Percentiles rank a stretch among this genome's conserved stretches.
Conservation (phyloP, 495 filamentous ascomycete genomes). For the Hyaloscypha bicolor region DNA sequence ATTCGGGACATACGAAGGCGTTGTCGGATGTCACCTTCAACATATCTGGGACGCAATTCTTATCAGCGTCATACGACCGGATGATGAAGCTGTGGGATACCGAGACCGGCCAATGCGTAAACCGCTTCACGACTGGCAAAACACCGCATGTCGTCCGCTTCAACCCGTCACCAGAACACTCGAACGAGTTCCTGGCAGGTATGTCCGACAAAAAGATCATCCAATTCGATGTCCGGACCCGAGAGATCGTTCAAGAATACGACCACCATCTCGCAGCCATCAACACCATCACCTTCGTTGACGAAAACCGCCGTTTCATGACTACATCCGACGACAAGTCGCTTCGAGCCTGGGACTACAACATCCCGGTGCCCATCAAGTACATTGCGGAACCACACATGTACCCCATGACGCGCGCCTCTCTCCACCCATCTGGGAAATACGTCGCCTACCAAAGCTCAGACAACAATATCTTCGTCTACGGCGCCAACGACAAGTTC, state of each 20-base stretch:
- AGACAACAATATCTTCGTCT: conserved; percentile 97
- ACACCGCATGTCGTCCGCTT: conserved; percentile 94
- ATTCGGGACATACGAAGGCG: conserved; percentile 85
- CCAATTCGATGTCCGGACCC: conserved; percentile 87
- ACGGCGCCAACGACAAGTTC: conserved; percentile 91
- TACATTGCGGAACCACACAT: conserved; percentile 95
- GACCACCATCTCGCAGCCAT: conserved; percentile 96
- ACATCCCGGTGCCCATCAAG: conserved; percentile 77
- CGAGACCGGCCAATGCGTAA: conserved; percentile 85
- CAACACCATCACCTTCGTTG: conserved; percentile 97
- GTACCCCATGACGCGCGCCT: conserved; percentile 84
- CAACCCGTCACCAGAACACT: conserved; percentile 75
- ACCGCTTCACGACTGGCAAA: conserved; percentile 87
- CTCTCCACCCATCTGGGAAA: conserved; percentile 84
- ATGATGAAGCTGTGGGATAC: conserved; percentile 98
- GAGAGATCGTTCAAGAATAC: conserved; percentile 91
- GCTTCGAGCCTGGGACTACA: conserved; percentile 95
- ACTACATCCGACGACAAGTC: conserved; percentile 97
- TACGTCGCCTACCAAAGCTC: conserved; percentile 89
- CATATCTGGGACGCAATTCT: conserved; percentile 76
- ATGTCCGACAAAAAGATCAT: conserved; percentile 99
- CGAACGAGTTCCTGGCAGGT: conserved; percentile 90
- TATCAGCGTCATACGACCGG: conserved; percentile 90
- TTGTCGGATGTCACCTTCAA: conserved; percentile 91
- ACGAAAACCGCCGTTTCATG: conserved; percentile 94